Evolutionary conservation across 495 filamentous ascomycete species (phyloP).

Genomic region (Aspergillus cristatus): DNA sequence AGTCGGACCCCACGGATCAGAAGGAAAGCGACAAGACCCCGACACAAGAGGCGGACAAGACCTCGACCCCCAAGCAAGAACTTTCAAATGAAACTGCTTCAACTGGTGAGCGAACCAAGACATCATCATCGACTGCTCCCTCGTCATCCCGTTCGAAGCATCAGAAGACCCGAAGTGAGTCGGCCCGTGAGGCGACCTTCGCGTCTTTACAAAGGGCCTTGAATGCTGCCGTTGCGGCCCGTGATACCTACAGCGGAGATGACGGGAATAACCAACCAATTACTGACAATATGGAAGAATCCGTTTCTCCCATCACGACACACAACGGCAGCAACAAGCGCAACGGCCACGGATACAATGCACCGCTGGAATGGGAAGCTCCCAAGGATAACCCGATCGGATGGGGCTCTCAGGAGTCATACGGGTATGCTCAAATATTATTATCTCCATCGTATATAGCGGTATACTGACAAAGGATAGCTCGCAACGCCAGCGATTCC

Average conservation of each 20-base stretch:
- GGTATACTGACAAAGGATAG: constrained; percentile 2
- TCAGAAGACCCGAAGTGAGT: constrained; percentile 34
- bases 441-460: too few relatives aligned
- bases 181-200: constrained; percentile 35
- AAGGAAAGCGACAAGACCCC: constrained; percentile 9
- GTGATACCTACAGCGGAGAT: constrained; percentile 23
- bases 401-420: constrained; percentile 27
- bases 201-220: constrained; percentile 37
- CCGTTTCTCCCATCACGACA: constrained; percentile 27
- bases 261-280: constrained; percentile 2
- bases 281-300: constrained; percentile 9
- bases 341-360: constrained; percentile 11
- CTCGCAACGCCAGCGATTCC: constrained; percentile 6
- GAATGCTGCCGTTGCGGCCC: constrained; percentile 35
- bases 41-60: constrained; percentile 20
- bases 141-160: constrained; percentile 21
- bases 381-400: constrained; percentile 20
- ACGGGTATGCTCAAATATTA: constrained; percentile 14
- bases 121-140: constrained; percentile 2
- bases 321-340: constrained; percentile 11
- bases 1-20: constrained; percentile 21
- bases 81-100: constrained; percentile 10
- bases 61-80: constrained; percentile 25
- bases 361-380: constrained; percentile 27
- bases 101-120: constrained; percentile 14